A percentile compares a stretch with the other conserved stretches of the same genome.
Conservation (phyloP, 805 yeast species). For the Candida fluviatilis region DNA sequence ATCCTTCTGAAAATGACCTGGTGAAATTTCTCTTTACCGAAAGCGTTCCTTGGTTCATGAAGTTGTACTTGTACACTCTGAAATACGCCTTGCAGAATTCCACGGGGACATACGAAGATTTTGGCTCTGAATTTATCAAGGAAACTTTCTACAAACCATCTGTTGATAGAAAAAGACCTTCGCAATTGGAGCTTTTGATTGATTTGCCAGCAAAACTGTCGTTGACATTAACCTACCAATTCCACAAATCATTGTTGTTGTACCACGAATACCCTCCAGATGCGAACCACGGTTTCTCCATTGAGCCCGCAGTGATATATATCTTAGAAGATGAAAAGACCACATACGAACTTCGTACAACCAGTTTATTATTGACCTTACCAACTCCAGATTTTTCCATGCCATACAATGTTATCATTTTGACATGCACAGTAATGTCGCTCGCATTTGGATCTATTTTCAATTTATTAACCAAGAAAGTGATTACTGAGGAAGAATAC, state of each 20-base stretch:
- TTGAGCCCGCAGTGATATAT: slow-evolving; percentile 83
- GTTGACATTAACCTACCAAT: slow-evolving; percentile 63
- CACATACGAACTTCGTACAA: slow-evolving; percentile 62
- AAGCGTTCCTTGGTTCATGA: slow-evolving; percentile 89
- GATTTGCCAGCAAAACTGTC: slow-evolving; percentile 61
- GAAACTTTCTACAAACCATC: slow-evolving; percentile 70
- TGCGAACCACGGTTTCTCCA: slow-evolving; percentile 95
- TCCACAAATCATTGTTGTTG: slow-evolving; percentile 81
- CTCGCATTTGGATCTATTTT: slow-evolving; percentile 83
- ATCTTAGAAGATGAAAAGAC: slow-evolving; percentile 34
- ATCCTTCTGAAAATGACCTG: slow-evolving; percentile 47
- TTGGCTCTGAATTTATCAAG: slow-evolving; percentile 31
- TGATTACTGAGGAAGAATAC: slow-evolving; percentile 68
- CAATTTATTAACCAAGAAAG: slow-evolving; percentile 69
- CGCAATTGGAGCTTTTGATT: slow-evolving; percentile 71
- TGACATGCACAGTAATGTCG: slow-evolving; percentile 92
- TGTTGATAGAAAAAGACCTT: slow-evolving; percentile 72
- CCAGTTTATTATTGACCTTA: slow-evolving; percentile 78
- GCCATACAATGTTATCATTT: slow-evolving; percentile 96
- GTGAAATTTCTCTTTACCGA: slow-evolving; percentile 66
- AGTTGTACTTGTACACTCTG: slow-evolving; percentile 73
- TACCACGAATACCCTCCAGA: slow-evolving; percentile 98
- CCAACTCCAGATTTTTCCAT: slow-evolving; percentile 98
- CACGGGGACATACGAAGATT: slow-evolving; percentile 14
- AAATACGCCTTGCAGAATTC: slow-evolving; percentile 28